These are phyloP conservation scores for Talaromyces marneffei DNA, from an alignment of 2,329 filamentous ascomycete genomes.

Conservation along the genomic window DNA sequence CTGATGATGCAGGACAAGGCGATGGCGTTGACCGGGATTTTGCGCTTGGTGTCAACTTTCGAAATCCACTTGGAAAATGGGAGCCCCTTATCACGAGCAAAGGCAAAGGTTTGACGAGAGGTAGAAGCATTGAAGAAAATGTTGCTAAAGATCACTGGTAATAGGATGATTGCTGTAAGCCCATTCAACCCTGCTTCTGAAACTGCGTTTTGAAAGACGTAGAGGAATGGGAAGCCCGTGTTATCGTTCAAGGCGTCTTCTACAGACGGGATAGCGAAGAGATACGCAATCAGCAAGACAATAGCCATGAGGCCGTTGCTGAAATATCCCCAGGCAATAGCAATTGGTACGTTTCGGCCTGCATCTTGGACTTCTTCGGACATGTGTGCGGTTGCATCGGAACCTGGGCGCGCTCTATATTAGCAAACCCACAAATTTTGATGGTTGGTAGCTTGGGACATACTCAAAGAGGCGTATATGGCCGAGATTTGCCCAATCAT, in stretches of 20 bases:
- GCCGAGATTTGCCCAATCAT: conserved; percentile 35
- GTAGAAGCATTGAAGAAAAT: conserved; percentile 37
- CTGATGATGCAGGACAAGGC: conserved; percentile 27
- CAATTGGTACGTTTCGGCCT: conserved; percentile 40
- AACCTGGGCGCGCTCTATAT: conserved; percentile 17
- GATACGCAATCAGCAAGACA: conserved; percentile 40
- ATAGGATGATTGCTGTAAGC: conserved; percentile 38
- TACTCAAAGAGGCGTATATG: conserved; percentile 27
- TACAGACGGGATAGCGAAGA: conserved; percentile 23
- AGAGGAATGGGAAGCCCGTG: conserved; percentile 44
- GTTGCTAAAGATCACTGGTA: conserved; percentile 35
- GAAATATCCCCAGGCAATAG: conserved; percentile 42
- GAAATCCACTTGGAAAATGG: conserved; percentile 38
- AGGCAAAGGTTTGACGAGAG: conserved; percentile 39
- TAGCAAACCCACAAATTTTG: neutral
- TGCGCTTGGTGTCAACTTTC: conserved; percentile 28
- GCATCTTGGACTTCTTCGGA: conserved; percentile 47
- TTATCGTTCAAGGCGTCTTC: conserved; percentile 33
- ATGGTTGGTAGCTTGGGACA: neutral
- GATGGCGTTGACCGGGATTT: conserved; percentile 41
- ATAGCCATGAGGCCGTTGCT: conserved; percentile 43
- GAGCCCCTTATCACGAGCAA: conserved; percentile 40
- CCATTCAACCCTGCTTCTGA: conserved; percentile 24
- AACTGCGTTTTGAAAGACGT: conserved; percentile 38
- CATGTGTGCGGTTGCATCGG: conserved; percentile 32